These are phyloP conservation scores for Starmerella bacillaris DNA, from an alignment of 805 yeast genomes.

Conservation along the genomic window DNA sequence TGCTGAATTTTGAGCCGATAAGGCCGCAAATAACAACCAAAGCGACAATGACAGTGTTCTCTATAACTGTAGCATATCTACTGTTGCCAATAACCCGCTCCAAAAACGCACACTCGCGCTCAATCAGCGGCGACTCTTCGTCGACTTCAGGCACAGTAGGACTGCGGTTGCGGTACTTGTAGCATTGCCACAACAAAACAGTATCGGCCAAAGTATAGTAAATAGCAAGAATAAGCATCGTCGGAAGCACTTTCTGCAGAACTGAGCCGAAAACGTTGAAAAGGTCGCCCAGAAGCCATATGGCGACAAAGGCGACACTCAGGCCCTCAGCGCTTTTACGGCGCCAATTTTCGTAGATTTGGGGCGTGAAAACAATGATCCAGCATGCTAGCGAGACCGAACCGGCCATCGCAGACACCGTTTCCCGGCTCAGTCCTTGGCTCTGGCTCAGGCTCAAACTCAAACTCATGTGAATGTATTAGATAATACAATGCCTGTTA, in stretches of 20 bases:
- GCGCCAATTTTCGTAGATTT: constrained; percentile 60
- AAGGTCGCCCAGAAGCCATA: constrained; percentile 89
- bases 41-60: constrained; percentile 34
- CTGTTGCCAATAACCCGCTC: background rate
- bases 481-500: constrained; percentile 18
- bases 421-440: background rate
- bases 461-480: too few species aligned
- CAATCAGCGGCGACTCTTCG: constrained; percentile 4
- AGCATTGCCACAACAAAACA: constrained; percentile 65
- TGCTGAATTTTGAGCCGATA: constrained; percentile 69
- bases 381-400: constrained; percentile 92
- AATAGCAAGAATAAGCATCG: constrained; percentile 82
- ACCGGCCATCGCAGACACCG: constrained; percentile 18
- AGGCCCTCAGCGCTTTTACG: constrained; percentile 80
- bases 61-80: constrained; percentile 4
- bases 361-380: constrained; percentile 96
- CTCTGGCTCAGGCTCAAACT: too few species aligned
- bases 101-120: constrained; percentile 12
- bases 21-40: constrained; percentile 63
- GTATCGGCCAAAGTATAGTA: constrained; percentile 87
- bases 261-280: constrained; percentile 86
- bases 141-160: background rate
- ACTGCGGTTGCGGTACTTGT: constrained; percentile 39
- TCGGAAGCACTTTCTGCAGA: constrained; percentile 76
- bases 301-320: constrained; percentile 63